phyloP scores from a whole-genome alignment of 208 protist genomes.

The Trypanosoma avium region DNA sequence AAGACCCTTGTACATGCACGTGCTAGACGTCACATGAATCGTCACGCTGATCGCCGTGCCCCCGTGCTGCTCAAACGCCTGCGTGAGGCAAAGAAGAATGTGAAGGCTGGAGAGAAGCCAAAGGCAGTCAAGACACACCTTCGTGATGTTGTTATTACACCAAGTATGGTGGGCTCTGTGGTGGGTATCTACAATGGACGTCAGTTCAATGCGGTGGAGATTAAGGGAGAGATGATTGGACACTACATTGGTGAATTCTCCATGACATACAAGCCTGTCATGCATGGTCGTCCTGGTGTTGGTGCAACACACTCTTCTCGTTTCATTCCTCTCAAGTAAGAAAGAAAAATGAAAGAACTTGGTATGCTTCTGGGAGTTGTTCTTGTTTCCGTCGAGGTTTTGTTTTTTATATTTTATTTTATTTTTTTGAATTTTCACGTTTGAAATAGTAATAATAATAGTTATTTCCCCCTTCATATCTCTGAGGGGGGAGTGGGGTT shows the following conservation, averaged over 20 bases:
- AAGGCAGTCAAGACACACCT: conserved; percentile 99
- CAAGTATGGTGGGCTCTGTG: conserved; percentile 99
- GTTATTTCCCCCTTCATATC: too few relatives aligned
- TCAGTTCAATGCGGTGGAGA: conserved; percentile 98
- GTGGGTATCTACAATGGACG: conserved; percentile 99
- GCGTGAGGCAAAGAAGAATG: conserved; percentile 96
- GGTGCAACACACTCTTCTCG: conserved; percentile 96
- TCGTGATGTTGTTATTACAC: conserved; percentile 99
- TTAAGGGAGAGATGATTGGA: conserved; percentile 99
- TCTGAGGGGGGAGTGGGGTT: too few relatives aligned
- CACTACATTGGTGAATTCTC: conserved; percentile 99
- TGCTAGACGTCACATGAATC: conserved; percentile 94
- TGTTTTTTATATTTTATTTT: background rate
- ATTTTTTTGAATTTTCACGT: too few relatives aligned
- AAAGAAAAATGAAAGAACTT: background rate
- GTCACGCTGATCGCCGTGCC: conserved; percentile 91
- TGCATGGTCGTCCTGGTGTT: conserved; percentile 99
- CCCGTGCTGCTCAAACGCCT: conserved; percentile 97
- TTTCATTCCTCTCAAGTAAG: conserved; percentile 89
- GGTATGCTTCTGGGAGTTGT: background rate
- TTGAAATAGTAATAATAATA: too few relatives aligned
- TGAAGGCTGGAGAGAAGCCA: conserved; percentile 97
- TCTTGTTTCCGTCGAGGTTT: background rate
- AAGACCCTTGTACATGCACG: conserved; percentile 93
- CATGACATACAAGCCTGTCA: conserved; percentile 98